These are phyloP conservation scores for Clonostachys solani DNA, from an alignment of 2,329 filamentous ascomycete species.

Conservation along the genomic window DNA sequence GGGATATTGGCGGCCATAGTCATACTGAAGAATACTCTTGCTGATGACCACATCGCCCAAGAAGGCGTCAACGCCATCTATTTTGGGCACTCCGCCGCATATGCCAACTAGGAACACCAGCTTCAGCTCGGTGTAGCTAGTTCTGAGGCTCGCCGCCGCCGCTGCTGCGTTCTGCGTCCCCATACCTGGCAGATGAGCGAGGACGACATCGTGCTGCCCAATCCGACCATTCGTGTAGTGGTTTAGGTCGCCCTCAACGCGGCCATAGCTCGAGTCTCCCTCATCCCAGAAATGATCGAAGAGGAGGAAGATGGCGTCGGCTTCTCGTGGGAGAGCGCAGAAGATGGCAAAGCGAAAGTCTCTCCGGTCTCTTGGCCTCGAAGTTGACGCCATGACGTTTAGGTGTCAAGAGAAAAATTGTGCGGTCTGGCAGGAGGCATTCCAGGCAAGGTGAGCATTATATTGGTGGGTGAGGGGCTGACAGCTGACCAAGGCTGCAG, in stretches of 20 bases:
- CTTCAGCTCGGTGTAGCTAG: constrained; percentile 10
- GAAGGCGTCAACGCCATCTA: constrained; percentile 5
- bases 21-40: constrained; percentile 12
- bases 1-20: constrained; percentile 12
- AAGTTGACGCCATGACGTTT: too few relatives aligned
- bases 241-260: constrained; percentile 10
- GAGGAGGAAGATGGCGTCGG: constrained; percentile 5
- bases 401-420: too few relatives aligned
- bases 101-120: constrained; percentile 26
- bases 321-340: constrained; percentile 6
- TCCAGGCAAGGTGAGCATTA: too few relatives aligned
- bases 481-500: too few relatives aligned
- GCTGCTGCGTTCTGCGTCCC: constrained; percentile 1
- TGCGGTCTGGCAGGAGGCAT: too few relatives aligned
- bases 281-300: constrained; percentile 8
- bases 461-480: too few relatives aligned
- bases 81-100: constrained; percentile 22
- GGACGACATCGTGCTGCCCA: constrained; percentile 11
- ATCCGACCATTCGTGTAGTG: constrained; percentile 14
- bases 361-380: too few relatives aligned
- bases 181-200: constrained; percentile 5
- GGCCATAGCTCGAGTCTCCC: constrained; percentile 5
- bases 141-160: constrained; percentile 1
- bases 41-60: constrained; percentile 19
- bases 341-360: constrained; percentile 5